A percentile compares a stretch with the other conserved stretches of the same genome.
Conservation (phyloP, 78 protist species). For the Dictyostelium intermedium region DNA sequence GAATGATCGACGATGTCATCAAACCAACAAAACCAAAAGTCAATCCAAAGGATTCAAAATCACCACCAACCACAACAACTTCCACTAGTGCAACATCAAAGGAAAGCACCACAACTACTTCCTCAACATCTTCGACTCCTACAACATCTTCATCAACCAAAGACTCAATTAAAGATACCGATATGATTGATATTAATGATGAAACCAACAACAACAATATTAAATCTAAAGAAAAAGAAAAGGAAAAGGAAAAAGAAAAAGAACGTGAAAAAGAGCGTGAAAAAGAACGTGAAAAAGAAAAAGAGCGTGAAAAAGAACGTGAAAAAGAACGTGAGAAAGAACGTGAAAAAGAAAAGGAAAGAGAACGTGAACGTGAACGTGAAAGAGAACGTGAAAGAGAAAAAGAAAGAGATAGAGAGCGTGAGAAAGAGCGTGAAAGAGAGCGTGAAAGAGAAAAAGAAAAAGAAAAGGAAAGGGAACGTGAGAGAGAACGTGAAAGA, state of each 20-base stretch:
- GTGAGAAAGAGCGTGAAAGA: not conserved
- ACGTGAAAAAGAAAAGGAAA: not conserved
- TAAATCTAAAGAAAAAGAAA: not conserved
- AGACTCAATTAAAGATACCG: not conserved
- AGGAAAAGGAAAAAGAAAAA: not conserved
- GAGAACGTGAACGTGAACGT: not conserved
- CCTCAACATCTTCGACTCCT: not conserved
- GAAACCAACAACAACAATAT: not conserved
- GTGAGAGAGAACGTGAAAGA: not conserved
- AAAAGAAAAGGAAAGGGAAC: not conserved
- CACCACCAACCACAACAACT: not conserved
- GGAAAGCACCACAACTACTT: not conserved
- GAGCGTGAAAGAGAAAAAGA: not conserved
- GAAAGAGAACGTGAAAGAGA: not conserved
- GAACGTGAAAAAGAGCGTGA: not conserved
- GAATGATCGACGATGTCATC: conserved; percentile 7
- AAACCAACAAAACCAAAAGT: not conserved
- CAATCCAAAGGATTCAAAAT: not conserved
- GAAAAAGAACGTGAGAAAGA: not conserved
- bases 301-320: not conserved
- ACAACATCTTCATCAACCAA: not conserved
- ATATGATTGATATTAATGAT: not conserved
- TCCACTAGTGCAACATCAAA: not conserved
- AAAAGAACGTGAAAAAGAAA: not conserved
- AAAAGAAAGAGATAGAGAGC: not conserved